These are phyloP conservation scores for Nemania diffusa DNA, from an alignment of 2,329 filamentous ascomycete genomes.

Conservation along the genomic window DNA sequence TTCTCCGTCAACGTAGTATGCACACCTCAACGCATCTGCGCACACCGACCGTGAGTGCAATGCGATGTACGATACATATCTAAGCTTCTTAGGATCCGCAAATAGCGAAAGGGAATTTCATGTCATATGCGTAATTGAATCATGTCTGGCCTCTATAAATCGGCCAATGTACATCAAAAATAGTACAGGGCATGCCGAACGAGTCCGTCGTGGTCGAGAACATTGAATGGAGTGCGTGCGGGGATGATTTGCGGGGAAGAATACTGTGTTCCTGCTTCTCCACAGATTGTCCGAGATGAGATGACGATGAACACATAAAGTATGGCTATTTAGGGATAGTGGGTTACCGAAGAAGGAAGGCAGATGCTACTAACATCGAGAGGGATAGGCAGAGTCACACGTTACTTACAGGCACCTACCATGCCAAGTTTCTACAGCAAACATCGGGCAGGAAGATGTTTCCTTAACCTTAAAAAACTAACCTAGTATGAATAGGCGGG, in stretches of 20 bases:
- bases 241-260: constrained; percentile 21
- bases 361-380: neutral
- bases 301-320: constrained; percentile 1
- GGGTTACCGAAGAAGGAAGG: constrained; percentile 11
- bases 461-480: no score
- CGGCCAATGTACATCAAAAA: neutral
- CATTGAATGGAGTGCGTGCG: neutral
- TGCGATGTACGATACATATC: neutral
- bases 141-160: neutral
- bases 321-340: neutral
- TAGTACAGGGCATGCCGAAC: neutral
- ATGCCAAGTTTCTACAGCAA: neutral
- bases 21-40: neutral
- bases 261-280: constrained; percentile 9
- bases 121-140: neutral
- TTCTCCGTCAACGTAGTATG: constrained; percentile 8
- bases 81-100: neutral
- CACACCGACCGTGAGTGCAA: neutral
- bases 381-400: neutral
- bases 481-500: no score
- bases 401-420: neutral
- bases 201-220: neutral
- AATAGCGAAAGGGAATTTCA: neutral
- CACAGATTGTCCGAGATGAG: constrained; percentile 8
- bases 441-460: neutral